Evolutionary conservation across 2,329 filamentous ascomycete species (phyloP).

Genomic region (Phaeoacremonium minimum): DNA sequence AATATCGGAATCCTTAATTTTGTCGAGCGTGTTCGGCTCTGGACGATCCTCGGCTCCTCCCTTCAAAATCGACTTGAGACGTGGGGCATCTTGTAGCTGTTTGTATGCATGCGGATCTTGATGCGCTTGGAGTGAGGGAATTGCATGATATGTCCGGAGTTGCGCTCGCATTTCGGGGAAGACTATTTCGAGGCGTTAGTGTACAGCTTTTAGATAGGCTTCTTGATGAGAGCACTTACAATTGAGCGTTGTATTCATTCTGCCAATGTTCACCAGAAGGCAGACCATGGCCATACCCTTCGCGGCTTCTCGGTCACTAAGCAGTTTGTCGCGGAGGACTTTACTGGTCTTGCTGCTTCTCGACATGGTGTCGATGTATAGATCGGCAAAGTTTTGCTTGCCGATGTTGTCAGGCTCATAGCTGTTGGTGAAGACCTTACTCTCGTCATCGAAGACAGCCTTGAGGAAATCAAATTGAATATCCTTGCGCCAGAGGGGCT

Average conservation of each 20-base stretch:
- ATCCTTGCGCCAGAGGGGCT: conserved; percentile 80
- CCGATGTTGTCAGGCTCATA: conserved; percentile 61
- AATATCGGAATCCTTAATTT: conserved; percentile 64
- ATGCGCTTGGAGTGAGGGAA: conserved; percentile 90
- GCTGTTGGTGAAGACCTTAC: conserved; percentile 81
- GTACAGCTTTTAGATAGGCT: no score
- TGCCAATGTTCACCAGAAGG: conserved; percentile 89
- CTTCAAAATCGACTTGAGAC: conserved; percentile 95
- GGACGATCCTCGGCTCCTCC: conserved; percentile 86
- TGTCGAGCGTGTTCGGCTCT: conserved; percentile 79
- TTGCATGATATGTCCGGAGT: conserved; percentile 94
- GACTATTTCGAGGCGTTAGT: no score
- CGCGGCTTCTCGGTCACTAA: conserved; percentile 85
- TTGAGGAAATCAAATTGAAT: conserved; percentile 86
- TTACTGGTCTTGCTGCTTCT: conserved; percentile 99
- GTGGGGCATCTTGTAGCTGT: conserved; percentile 91
- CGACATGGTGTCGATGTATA: conserved; percentile 98
- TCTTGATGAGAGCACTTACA: conserved; percentile 63
- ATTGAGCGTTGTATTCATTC: conserved; percentile 98
- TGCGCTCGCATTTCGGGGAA: conserved; percentile 99
- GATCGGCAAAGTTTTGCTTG: conserved; percentile 82
- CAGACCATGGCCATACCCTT: conserved; percentile 99
- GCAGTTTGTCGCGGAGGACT: conserved; percentile 91
- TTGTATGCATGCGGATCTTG: conserved; percentile 97
- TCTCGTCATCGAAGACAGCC: conserved; percentile 72